phyloP scores from a whole-genome alignment of 371 early-diverging fungal species.

The Mucor plumbeus region DNA sequence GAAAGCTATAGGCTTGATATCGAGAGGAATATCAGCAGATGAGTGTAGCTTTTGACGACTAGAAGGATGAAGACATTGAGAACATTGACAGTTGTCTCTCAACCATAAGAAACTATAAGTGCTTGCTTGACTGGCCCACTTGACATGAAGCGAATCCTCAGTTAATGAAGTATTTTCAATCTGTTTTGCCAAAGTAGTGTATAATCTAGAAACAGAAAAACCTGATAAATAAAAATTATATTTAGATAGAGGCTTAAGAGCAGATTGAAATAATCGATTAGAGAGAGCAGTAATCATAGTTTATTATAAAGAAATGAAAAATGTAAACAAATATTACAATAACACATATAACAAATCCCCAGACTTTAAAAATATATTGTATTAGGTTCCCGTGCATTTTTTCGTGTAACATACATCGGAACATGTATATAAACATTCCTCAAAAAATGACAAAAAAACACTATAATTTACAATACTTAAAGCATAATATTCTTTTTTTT shows the following conservation, averaged over 20 bases:
- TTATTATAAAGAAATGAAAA: neutral
- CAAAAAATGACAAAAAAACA: neutral
- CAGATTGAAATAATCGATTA: neutral
- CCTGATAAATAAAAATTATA: neutral
- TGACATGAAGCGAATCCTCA: slow-evolving; percentile 28
- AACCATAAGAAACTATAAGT: slow-evolving; percentile 76
- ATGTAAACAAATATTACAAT: neutral
- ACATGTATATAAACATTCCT: neutral
- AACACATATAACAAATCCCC: neutral
- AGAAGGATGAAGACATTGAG: slow-evolving; percentile 72
- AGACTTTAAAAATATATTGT: neutral
- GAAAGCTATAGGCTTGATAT: slow-evolving; percentile 48
- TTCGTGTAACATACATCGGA: no score
- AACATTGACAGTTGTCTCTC: slow-evolving; percentile 83
- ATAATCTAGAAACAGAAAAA: neutral
- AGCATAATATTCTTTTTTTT: neutral
- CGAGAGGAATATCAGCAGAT: slow-evolving; percentile 71
- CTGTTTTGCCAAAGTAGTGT: neutral
- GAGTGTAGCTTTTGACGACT: slow-evolving; percentile 84
- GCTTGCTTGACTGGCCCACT: slow-evolving; percentile 28
- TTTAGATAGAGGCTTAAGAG: neutral
- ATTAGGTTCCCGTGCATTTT: neutral
- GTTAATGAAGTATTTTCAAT: neutral
- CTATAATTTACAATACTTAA: neutral
- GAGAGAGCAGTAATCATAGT: neutral